A percentile compares a stretch with the other conserved stretches of the same genome.
Evolutionary conservation across 441 rosid species (phyloP).

Genomic region (Melastoma candidum): DNA sequence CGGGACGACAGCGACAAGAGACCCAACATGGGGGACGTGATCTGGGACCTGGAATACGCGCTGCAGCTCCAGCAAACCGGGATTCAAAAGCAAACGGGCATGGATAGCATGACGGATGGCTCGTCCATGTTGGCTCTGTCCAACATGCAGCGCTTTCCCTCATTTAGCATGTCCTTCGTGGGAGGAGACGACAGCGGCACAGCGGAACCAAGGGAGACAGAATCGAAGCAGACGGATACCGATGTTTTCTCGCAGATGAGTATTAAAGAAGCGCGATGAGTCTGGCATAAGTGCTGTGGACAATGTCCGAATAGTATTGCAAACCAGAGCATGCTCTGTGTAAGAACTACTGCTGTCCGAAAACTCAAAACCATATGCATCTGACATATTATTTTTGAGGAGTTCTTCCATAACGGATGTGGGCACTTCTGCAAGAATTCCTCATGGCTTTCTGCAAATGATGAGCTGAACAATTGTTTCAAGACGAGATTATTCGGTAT

Average conservation of each 20-base stretch:
- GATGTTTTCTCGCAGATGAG: slow-evolving; percentile 14
- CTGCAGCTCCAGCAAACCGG: slow-evolving; percentile 31
- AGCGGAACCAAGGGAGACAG: slow-evolving; percentile 10
- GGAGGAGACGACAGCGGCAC: slow-evolving; percentile 9
- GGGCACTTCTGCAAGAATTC: too few species aligned
- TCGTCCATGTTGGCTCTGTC: slow-evolving; percentile 14
- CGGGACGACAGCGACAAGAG: slow-evolving; percentile 25
- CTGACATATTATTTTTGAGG: too few species aligned
- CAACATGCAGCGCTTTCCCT: slow-evolving; percentile 18
- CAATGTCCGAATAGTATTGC: too few species aligned
- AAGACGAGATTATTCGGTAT: too few species aligned
- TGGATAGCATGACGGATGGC: slow-evolving; percentile 21
- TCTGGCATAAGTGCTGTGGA: too few species aligned
- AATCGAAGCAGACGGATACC: slow-evolving; percentile 1
- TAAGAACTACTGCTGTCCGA: too few species aligned
- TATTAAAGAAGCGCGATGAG: too few species aligned
- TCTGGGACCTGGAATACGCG: slow-evolving; percentile 48
- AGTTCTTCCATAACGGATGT: too few species aligned
- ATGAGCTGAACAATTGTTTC: too few species aligned
- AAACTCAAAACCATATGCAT: too few species aligned
- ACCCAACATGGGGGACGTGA: slow-evolving; percentile 35
- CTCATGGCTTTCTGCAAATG: too few species aligned
- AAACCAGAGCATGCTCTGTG: too few species aligned
- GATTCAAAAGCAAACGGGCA: slow-evolving; percentile 16
- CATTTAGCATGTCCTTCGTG: slow-evolving; percentile 4